Evolutionary conservation across 2,329 filamentous ascomycete genomes (phyloP), one percentile per base, ranked within the genome.

Genomic region (Thielaviopsis ethacetica): DNA sequence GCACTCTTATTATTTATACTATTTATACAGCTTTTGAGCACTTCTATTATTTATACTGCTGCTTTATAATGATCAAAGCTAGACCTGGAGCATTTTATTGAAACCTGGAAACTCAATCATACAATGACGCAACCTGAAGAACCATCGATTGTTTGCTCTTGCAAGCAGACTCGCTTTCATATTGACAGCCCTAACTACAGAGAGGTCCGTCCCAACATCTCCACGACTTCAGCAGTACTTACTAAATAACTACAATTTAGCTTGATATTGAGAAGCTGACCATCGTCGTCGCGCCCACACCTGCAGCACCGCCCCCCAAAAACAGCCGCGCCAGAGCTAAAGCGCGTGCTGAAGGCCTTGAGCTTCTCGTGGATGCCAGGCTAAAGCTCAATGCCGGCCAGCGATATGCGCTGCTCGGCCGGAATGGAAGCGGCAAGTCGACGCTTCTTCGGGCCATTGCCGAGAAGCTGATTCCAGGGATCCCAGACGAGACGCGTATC

Each of bases 401-500:
- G 53, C 78, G 86, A 62, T 94, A 94, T 73, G 88, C 87, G 0
- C 73, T 94, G 1, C 75, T 91, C 21, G 89, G 88, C 0, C 78
- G 86, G 6, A 94, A 94, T 70, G 88, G 88, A 0, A 85, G 83
- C 1, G 89, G 88, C 5, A 94, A 94, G 67, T 91, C 86, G 3
- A 91, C 86, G 0, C 71, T 91, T 6, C 73, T 93, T 17, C 81
- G 81, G 65, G 87, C 88, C 1, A 83, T 94, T 64, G 84, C 83
- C 4, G 83, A 89, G 62, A 88, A 88, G 65, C 75, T 90, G 38
- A 85, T 94, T 17, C 87, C 88, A 0, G 88, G 86, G 0, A 83
- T 90, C 47, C 81, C 84, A 0, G 78, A 84, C 63, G 73, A 78
- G 30, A 81, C 82, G 0, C 76, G 82, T 22, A 77, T 88, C 51